Conservation (phyloP, 352 stramenopile species). For the Plasmopara halstedii region DNA sequence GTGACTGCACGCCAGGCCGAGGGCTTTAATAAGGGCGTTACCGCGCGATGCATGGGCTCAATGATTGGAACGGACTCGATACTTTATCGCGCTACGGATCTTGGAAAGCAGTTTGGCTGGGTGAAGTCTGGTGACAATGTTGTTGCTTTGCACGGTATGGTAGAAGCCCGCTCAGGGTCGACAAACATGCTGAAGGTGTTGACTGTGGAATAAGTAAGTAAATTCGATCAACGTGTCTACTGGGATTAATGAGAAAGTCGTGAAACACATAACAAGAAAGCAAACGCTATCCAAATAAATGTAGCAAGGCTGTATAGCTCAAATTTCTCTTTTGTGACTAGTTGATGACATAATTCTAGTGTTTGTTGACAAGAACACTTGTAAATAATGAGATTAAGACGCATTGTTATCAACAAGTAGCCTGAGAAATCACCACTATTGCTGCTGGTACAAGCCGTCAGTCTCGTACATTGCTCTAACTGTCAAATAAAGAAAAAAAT, state of each 20-base stretch:
- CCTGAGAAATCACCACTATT: background rate
- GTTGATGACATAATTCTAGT: no score
- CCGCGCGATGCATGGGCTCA: conserved; percentile 64
- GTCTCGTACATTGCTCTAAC: no score
- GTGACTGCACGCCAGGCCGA: conserved; percentile 54
- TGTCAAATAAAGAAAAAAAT: conserved; percentile 1
- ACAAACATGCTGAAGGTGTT: conserved; percentile 92
- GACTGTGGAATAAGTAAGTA: conserved; percentile 55
- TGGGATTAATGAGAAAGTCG: conserved; percentile 1
- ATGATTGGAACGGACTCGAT: conserved; percentile 90
- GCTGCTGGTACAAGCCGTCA: no score
- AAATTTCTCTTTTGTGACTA: no score
- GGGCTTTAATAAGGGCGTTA: conserved; percentile 59
- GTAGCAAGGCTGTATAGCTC: no score
- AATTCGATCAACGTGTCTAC: conserved; percentile 5
- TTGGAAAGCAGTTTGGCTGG: conserved; percentile 84
- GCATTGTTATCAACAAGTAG: no score
- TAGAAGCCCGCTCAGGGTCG: conserved; percentile 80
- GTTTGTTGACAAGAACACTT: no score
- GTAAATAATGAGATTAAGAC: no score
- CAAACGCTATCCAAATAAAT: conserved; percentile 9
- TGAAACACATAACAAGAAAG: no score
- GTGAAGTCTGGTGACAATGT: conserved; percentile 84
- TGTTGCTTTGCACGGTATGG: conserved; percentile 85
- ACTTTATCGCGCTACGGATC: conserved; percentile 76